phyloP scores from a whole-genome alignment of 257 asterid genomes.

The Perilla frutescens region DNA sequence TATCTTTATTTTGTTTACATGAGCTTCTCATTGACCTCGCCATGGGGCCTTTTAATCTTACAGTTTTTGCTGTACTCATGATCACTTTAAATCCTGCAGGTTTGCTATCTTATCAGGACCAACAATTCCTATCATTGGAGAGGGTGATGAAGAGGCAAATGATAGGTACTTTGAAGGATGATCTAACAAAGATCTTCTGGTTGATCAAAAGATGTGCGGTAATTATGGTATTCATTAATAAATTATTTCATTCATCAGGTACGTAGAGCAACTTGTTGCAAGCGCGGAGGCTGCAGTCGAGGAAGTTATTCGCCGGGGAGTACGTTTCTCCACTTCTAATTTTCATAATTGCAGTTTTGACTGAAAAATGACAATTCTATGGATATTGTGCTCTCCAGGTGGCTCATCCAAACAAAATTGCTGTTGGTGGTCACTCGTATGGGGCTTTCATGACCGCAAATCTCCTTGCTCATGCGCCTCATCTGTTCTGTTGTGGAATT shows the following conservation, averaged over 20 bases:
- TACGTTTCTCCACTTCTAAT: conserved; percentile 51
- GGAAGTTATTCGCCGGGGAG: conserved; percentile 95
- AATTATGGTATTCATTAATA: conserved; percentile 10
- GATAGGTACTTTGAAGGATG: conserved; percentile 65
- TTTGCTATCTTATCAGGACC: conserved; percentile 94
- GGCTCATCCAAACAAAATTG: conserved; percentile 90
- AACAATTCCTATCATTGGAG: conserved; percentile 96
- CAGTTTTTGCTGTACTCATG: conserved; percentile 18
- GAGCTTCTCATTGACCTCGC: conserved; percentile 29
- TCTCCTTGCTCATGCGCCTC: conserved; percentile 98
- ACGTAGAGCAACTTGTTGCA: conserved; percentile 91
- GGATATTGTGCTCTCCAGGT: conserved; percentile 57
- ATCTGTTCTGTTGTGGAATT: conserved; percentile 91
- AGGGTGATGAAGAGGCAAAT: conserved; percentile 98
- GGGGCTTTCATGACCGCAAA: conserved; percentile 99
- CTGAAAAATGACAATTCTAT: conserved; percentile 27
- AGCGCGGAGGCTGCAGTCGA: conserved; percentile 99
- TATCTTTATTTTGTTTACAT: conserved; percentile 24
- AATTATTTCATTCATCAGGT: conserved; percentile 55
- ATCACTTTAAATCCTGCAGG: conserved; percentile 53
- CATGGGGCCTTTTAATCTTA: conserved; percentile 18
- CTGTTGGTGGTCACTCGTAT: conserved; percentile 97
- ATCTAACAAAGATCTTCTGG: conserved; percentile 5
- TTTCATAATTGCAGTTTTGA: neutral
- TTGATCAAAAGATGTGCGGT: conserved; percentile 5